A percentile compares a stretch with the other conserved stretches of the same genome.
phyloP scores from a whole-genome alignment of 2,329 filamentous ascomycete genomes.

The Dryadomyces quercus-mongolicae region DNA sequence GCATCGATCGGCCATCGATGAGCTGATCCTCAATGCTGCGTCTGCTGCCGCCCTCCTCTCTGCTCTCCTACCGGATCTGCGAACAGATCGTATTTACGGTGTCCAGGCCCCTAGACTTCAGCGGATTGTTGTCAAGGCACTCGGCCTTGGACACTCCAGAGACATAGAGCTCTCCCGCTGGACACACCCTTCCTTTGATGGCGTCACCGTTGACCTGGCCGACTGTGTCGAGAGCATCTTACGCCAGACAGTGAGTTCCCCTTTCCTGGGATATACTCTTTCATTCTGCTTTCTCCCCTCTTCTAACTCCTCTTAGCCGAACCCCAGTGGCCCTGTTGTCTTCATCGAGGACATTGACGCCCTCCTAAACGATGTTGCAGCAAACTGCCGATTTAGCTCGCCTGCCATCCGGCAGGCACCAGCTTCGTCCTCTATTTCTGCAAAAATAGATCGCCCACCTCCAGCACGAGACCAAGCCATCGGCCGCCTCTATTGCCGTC shows the following conservation, averaged over 20 bases:
- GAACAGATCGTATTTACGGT: conserved; percentile 67
- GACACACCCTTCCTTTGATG: conserved; percentile 38
- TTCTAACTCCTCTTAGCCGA: conserved; percentile 29
- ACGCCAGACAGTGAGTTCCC: conserved; percentile 37
- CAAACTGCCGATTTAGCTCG: conserved; percentile 58
- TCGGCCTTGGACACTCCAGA: conserved; percentile 53
- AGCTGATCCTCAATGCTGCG: neutral
- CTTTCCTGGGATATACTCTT: too few relatives aligned
- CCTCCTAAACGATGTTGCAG: conserved; percentile 53
- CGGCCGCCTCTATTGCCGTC: conserved; percentile 41
- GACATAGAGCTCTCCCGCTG: conserved; percentile 51
- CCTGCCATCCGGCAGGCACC: conserved; percentile 36
- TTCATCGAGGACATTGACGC: conserved; percentile 63
- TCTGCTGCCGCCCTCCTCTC: conserved; percentile 51
- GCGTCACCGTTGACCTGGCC: conserved; percentile 61
- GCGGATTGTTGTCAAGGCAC: conserved; percentile 52
- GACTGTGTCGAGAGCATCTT: conserved; percentile 58
- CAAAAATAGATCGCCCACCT: neutral
- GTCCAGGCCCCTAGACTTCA: conserved; percentile 51
- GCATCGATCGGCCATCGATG: conserved; percentile 31
- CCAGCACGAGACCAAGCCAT: conserved; percentile 29
- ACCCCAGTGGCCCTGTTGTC: conserved; percentile 30
- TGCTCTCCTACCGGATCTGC: conserved; percentile 61
- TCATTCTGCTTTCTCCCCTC: too few relatives aligned
- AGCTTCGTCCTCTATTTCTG: neutral